Evolutionary conservation across 257 asterid genomes (phyloP).

Genomic region (Solanum megistacrolobum): DNA sequence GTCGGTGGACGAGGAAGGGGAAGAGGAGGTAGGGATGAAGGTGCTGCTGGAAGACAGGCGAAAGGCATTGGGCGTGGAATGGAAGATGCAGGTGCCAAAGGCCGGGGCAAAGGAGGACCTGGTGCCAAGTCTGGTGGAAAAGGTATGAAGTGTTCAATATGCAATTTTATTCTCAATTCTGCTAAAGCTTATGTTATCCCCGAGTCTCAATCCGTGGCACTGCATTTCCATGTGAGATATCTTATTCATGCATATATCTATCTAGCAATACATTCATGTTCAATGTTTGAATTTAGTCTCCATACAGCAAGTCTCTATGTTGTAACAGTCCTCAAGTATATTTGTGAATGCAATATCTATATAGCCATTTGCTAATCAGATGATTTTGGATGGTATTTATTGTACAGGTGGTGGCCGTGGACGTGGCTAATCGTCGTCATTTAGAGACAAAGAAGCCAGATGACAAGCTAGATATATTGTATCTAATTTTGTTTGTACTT

Average conservation of each 20-base stretch:
- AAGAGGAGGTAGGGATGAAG: slow-evolving; percentile 63
- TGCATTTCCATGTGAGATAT: too few species aligned
- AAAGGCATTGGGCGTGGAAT: slow-evolving; percentile 45
- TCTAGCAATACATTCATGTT: not conserved
- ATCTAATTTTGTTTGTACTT: not conserved
- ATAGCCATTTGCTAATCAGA: not conserved
- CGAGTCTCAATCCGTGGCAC: not conserved
- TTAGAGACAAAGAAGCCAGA: not conserved
- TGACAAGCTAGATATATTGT: not conserved
- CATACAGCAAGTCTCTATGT: not conserved
- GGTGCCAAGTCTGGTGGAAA: slow-evolving; percentile 22
- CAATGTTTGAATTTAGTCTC: not conserved
- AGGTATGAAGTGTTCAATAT: not conserved
- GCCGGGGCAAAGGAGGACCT: slow-evolving; percentile 42
- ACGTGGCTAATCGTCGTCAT: slow-evolving; percentile 20
- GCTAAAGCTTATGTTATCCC: not conserved
- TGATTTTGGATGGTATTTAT: not conserved
- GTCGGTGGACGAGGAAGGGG: slow-evolving; percentile 60
- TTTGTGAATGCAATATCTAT: not conserved
- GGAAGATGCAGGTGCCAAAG: slow-evolving; percentile 44
- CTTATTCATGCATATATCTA: too few species aligned
- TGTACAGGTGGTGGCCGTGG: slow-evolving; percentile 36
- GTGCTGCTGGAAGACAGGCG: slow-evolving; percentile 26
- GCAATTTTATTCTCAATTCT: not conserved
- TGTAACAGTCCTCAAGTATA: not conserved